Evolutionary conservation across 2,329 filamentous ascomycete genomes (phyloP), one percentile per base, ranked within the genome.

Genomic region (Cordyceps militaris): DNA sequence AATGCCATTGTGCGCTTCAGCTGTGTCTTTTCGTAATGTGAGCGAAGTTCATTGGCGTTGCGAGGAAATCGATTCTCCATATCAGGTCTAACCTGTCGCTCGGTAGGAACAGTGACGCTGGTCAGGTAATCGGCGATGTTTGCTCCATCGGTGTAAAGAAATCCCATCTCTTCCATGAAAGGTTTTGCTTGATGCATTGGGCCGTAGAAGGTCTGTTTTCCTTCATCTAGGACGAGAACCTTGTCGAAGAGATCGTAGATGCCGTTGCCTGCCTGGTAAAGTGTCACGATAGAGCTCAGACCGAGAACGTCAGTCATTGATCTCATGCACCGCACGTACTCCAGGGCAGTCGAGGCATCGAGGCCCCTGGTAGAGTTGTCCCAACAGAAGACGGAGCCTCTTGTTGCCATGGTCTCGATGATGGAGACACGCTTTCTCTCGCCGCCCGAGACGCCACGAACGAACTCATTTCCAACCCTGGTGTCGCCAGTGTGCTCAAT

Each of bases 231-330:
- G 9, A 46, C 43, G 14, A 95, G 75, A 13, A 94, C 89, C 70
- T 93, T 94, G 75, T 95, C 89, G 61, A 93, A 92, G 34, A 85
- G 82, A 23, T 78, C 78, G 73, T 89, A 92, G 61, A 93, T 90
- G 64, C 84, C 91, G 71, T 94, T 88, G 0, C 87, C 91, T 0
- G 89, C 89, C 68, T 95, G 90, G 70, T 95, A 96, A 0, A 96
- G 76, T 0, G 90, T 91, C 1, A 95, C 89, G 60, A 94, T 92
- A 0, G 90, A 94, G 1, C 88, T 89, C 0, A 86, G 91, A 68
- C 88, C 84, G 79, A 91, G 91, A 56, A 94, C 83, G 69, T 94
- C 87, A 23, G 90, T 94, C 75, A 93, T 81, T 42, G 91, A 85
- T 2, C 90, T 85, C 1, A 95, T 77, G 1, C 86, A 89, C 66